phyloP scores from a whole-genome alignment of 2,329 filamentous ascomycete genomes.

The Penicillium hesseltinei region DNA sequence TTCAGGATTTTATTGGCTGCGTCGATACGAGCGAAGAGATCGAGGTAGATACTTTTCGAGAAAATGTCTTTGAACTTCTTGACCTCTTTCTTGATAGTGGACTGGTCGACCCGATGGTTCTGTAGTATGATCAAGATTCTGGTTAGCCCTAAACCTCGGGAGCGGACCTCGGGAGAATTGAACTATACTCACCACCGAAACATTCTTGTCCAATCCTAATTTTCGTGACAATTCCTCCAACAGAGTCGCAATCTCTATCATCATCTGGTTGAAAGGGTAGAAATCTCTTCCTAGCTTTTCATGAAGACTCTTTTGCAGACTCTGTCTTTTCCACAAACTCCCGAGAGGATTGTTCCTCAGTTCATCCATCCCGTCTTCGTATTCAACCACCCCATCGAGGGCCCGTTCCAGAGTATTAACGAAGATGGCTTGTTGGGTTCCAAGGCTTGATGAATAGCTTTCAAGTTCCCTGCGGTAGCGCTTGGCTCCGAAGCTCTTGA shows the following conservation, averaged over 20 bases:
- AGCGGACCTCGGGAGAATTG: not conserved
- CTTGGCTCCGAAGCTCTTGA: conserved; percentile 32
- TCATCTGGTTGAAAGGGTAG: not conserved
- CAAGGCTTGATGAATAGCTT: conserved; percentile 5
- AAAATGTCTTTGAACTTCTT: not conserved
- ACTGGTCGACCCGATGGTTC: not conserved
- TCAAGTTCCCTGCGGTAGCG: conserved; percentile 10
- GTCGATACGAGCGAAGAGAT: not conserved
- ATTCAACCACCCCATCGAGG: conserved; percentile 8
- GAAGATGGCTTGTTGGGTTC: conserved; percentile 14
- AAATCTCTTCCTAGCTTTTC: not conserved
- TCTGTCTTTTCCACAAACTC: not conserved
- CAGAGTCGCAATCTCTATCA: not conserved
- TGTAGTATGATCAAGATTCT: not conserved
- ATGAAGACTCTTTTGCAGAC: not conserved
- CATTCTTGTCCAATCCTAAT: not conserved
- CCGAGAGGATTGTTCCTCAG: not conserved
- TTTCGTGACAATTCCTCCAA: not conserved
- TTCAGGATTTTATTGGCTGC: not conserved
- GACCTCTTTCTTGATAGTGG: not conserved
- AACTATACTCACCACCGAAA: not conserved
- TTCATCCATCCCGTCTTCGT: conserved; percentile 8
- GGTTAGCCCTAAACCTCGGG: not conserved
- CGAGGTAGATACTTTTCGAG: not conserved
- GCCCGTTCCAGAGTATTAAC: conserved; percentile 10